Evolutionary conservation across 768 basidiomycete species (phyloP).

Genomic region (Pleurotus pulmonarius): DNA sequence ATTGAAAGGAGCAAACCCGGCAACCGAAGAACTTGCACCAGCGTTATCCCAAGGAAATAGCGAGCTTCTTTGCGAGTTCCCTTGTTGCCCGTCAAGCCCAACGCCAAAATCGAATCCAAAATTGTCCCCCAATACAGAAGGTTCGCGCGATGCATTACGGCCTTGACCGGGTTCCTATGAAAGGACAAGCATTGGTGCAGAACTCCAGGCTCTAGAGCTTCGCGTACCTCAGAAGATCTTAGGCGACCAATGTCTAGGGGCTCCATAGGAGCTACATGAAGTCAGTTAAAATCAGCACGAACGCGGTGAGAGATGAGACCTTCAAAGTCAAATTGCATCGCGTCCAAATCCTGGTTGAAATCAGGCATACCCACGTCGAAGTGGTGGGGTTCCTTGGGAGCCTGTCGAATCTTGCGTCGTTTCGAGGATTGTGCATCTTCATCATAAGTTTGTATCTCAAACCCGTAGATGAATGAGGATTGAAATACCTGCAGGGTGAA

Average conservation of each 20-base stretch:
- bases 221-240: constrained; percentile 59
- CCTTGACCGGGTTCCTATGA: constrained; percentile 82
- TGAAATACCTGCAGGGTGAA: constrained; percentile 32
- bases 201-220: background rate
- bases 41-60: constrained; percentile 87
- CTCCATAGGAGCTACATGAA: constrained; percentile 1
- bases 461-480: background rate
- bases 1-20: constrained; percentile 22
- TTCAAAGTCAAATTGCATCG: constrained; percentile 11
- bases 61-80: constrained; percentile 62
- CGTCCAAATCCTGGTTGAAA: constrained; percentile 13
- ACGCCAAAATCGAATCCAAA: constrained; percentile 37
- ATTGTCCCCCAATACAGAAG: constrained; percentile 45
- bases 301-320: constrained; percentile 2
- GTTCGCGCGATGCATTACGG: constrained; percentile 63
- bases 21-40: constrained; percentile 58
- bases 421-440: constrained; percentile 44
- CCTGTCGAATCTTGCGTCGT: constrained; percentile 36
- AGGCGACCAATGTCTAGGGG: constrained; percentile 13
- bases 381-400: constrained; percentile 1
- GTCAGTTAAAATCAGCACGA: constrained; percentile 1
- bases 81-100: constrained; percentile 29
- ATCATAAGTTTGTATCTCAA: background rate
- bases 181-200: background rate
- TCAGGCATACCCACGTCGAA: constrained; percentile 11